Percentiles rank a stretch among this genome's conserved stretches.
Evolutionary conservation across 176 grass and related monocot species (phyloP).

Genomic region (Lolium perenne): DNA sequence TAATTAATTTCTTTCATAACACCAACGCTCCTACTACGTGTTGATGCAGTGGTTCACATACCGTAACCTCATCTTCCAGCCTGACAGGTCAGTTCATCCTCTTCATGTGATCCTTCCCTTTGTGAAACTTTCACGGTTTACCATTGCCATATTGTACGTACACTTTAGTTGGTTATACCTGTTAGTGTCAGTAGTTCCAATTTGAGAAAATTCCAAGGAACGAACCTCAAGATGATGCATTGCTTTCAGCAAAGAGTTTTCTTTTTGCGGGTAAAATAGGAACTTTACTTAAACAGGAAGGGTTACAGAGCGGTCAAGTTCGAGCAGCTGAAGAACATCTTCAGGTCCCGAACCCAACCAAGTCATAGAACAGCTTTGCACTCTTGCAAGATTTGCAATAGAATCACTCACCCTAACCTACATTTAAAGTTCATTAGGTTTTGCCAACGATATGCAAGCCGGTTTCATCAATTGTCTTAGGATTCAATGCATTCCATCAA

Average conservation of each 20-base stretch:
- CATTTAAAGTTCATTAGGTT: not conserved
- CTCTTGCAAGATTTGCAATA: too few species aligned
- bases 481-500: not conserved
- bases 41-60: slow-evolving; percentile 94
- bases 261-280: too few species aligned
- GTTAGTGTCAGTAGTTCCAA: not conserved
- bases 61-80: slow-evolving; percentile 81
- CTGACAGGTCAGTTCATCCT: slow-evolving; percentile 72
- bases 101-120: not conserved
- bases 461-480: not conserved
- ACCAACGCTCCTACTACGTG: slow-evolving; percentile 29
- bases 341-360: too few species aligned
- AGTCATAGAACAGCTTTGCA: too few species aligned
- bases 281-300: too few species aligned
- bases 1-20: slow-evolving; percentile 1
- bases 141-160: not conserved
- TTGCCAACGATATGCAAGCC: not conserved
- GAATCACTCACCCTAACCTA: too few species aligned
- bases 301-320: too few species aligned
- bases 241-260: not conserved
- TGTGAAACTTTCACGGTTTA: not conserved
- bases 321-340: too few species aligned
- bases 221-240: not conserved
- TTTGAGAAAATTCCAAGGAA: not conserved
- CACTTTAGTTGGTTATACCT: not conserved